phyloP scores from a whole-genome alignment of 257 asterid genomes.

The Nicotiana sylvestris region DNA sequence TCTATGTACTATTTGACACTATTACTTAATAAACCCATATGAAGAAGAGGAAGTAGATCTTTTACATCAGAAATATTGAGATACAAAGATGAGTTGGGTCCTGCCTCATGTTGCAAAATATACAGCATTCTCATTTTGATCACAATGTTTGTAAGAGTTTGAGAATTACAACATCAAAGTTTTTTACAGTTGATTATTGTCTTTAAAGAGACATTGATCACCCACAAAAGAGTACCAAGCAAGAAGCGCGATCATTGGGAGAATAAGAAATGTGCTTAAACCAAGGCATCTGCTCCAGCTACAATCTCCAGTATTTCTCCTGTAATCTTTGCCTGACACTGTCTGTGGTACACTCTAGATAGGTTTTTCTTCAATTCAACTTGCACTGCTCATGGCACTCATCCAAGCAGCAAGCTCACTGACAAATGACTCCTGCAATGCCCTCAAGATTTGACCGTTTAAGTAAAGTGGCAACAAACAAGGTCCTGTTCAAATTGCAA shows the following conservation, averaged over 20 bases:
- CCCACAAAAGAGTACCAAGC: conserved; percentile 19
- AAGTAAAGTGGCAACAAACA: conserved; percentile 73
- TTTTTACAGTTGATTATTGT: conserved; percentile 64
- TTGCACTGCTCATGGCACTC: conserved; percentile 83
- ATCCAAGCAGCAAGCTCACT: conserved; percentile 88
- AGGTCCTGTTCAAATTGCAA: conserved; percentile 94
- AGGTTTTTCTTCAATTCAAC: conserved; percentile 54
- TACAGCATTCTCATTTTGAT: conserved; percentile 31
- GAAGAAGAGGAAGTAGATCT: not conserved
- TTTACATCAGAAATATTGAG: conserved; percentile 10
- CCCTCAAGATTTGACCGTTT: conserved; percentile 79
- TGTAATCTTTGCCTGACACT: conserved; percentile 83
- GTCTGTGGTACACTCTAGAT: conserved; percentile 59
- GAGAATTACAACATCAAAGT: conserved; percentile 41
- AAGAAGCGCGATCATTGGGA: conserved; percentile 18
- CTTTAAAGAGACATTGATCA: not conserved
- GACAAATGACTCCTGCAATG: conserved; percentile 76
- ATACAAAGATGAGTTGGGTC: conserved; percentile 7
- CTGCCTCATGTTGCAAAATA: conserved; percentile 12
- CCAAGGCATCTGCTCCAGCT: conserved; percentile 69
- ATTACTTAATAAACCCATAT: too few relatives aligned
- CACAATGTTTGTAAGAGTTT: conserved; percentile 25
- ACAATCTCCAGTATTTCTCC: conserved; percentile 93
- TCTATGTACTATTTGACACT: not conserved
- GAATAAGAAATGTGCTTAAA: conserved; percentile 15